phyloP scores from a whole-genome alignment of 768 basidiomycete species.

The Tulasnella sp. region DNA sequence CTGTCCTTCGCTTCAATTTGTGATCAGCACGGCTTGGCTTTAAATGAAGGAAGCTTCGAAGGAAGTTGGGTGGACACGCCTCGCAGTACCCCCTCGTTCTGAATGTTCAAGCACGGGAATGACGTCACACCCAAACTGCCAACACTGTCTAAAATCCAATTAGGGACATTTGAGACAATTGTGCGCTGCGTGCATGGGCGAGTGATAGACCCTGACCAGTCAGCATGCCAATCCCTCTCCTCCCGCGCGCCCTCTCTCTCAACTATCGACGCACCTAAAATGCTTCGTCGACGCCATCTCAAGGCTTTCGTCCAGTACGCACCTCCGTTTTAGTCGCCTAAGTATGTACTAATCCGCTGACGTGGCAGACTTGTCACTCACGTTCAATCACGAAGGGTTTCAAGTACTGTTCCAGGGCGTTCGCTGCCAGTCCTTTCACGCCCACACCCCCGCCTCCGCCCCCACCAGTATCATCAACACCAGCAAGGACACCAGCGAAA shows the following conservation, averaged over 20 bases:
- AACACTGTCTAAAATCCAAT: too few relatives aligned
- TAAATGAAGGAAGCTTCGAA: too few relatives aligned
- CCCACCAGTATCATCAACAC: not conserved
- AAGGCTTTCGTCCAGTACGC: not conserved
- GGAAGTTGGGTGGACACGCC: too few relatives aligned
- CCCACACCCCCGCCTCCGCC: not conserved
- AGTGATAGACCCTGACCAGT: too few relatives aligned
- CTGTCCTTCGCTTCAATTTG: too few relatives aligned
- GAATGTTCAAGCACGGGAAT: too few relatives aligned
- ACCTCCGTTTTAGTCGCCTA: not conserved
- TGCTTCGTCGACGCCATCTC: too few relatives aligned
- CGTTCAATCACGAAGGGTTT: not conserved
- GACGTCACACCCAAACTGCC: too few relatives aligned
- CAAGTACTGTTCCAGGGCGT: not conserved
- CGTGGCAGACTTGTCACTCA: not conserved
- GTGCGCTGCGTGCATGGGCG: too few relatives aligned
- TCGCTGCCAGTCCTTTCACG: not conserved
- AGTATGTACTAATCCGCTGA: not conserved
- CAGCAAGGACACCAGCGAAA: not conserved
- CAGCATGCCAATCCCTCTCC: not conserved
- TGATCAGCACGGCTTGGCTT: too few relatives aligned
- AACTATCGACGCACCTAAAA: not conserved
- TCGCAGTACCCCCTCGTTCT: too few relatives aligned
- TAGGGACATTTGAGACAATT: too few relatives aligned
- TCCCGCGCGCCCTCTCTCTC: not conserved